These are phyloP conservation scores for Fomitopsis pulvina DNA, from an alignment of 768 basidiomycete species.

Conservation along the genomic window DNA sequence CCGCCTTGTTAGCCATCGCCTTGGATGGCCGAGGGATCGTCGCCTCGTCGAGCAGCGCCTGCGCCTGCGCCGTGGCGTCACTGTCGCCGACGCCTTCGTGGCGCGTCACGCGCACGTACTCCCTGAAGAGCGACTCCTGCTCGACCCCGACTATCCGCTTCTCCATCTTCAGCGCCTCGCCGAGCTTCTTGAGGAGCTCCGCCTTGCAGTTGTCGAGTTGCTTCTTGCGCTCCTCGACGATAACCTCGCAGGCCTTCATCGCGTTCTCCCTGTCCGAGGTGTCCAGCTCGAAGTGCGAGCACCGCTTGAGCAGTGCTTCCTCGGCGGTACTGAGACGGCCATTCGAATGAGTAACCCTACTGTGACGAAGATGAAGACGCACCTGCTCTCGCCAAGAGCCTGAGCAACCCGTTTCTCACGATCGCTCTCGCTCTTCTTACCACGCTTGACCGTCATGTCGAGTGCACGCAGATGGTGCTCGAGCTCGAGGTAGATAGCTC, in stretches of 20 bases:
- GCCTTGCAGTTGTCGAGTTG: slow-evolving; percentile 76
- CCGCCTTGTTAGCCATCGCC: slow-evolving; percentile 9
- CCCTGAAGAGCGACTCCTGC: slow-evolving; percentile 74
- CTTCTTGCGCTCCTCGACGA: slow-evolving; percentile 72
- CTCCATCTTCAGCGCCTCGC: slow-evolving; percentile 62
- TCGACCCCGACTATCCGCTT: slow-evolving; percentile 54
- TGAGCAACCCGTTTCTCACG: slow-evolving; percentile 83
- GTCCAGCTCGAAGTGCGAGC: slow-evolving; percentile 90
- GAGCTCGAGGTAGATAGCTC: slow-evolving; percentile 89
- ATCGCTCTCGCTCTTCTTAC: slow-evolving; percentile 70
- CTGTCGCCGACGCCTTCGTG: slow-evolving; percentile 72
- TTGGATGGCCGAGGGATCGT: slow-evolving; percentile 33
- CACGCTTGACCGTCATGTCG: slow-evolving; percentile 70
- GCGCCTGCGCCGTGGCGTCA: slow-evolving; percentile 61
- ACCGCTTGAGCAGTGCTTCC: slow-evolving; percentile 90
- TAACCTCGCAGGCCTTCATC: slow-evolving; percentile 89
- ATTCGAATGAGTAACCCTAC: slow-evolving; percentile 1
- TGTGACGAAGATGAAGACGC: slow-evolving; percentile 26
- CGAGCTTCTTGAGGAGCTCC: slow-evolving; percentile 63
- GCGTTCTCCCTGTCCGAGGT: slow-evolving; percentile 61
- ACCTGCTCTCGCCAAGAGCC: slow-evolving; percentile 81
- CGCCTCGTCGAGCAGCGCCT: slow-evolving; percentile 54
- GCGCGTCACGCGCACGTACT: slow-evolving; percentile 64
- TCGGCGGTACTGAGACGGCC: slow-evolving; percentile 60
- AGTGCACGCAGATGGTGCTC: slow-evolving; percentile 89